Percentiles rank a stretch among this genome's conserved stretches.
Conservation (phyloP, 345 rosid genomes). For the Syzygium jambos region DNA sequence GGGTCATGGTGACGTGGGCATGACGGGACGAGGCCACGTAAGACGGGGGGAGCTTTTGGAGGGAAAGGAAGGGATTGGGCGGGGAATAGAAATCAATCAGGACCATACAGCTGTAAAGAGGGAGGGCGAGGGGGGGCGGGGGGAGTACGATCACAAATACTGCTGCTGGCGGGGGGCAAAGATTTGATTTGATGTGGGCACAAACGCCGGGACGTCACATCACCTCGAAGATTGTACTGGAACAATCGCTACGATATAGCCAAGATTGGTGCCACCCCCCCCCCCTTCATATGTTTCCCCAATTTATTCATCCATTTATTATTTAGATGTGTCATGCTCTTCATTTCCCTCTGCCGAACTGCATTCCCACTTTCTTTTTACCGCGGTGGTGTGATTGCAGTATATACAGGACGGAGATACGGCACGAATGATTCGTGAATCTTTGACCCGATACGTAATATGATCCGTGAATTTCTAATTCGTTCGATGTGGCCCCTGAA, state of each 20-base stretch:
- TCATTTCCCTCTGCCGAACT: no score
- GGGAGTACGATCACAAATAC: not conserved
- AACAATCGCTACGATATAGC: not conserved
- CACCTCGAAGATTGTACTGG: conserved; percentile 8
- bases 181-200: conserved; percentile 16
- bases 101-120: not conserved
- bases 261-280: not conserved
- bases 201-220: conserved; percentile 5
- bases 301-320: not conserved
- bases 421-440: no score
- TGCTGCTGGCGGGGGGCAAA: not conserved
- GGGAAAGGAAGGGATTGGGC: not conserved
- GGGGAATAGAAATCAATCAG: not conserved
- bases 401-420: no score
- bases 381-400: not conserved
- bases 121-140: not conserved
- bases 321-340: not conserved
- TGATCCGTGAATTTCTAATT: no score
- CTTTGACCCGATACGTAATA: no score
- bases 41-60: not conserved
- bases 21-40: not conserved
- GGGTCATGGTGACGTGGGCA: not conserved
- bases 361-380: no score
- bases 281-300: not conserved
- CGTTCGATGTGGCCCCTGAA: no score